These are phyloP conservation scores for Rhizopogon roseolus DNA, from an alignment of 768 basidiomycete genomes.

Conservation along the genomic window DNA sequence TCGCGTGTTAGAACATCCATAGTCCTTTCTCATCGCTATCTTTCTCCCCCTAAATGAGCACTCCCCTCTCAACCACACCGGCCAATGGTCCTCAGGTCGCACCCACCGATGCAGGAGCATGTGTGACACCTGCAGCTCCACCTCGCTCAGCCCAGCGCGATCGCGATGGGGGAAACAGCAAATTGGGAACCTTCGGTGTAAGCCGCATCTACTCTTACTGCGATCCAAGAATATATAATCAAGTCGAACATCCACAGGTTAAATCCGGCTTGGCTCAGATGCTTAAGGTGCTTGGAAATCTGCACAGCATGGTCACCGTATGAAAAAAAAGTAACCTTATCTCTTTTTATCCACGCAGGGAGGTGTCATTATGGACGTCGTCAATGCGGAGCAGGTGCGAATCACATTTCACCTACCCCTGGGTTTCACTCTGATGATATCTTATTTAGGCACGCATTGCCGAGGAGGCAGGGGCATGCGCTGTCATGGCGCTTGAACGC, in stretches of 20 bases:
- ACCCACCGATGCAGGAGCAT: too few species aligned
- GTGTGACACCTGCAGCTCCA: constrained; percentile 33
- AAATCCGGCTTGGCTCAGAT: constrained; percentile 96
- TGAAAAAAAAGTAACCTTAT: not conserved
- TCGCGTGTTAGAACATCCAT: not conserved
- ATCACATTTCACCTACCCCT: constrained; percentile 14
- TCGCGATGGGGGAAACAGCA: constrained; percentile 50
- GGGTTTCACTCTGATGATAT: constrained; percentile 4
- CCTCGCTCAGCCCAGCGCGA: constrained; percentile 47
- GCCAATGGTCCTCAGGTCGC: constrained; percentile 3
- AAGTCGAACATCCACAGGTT: constrained; percentile 44
- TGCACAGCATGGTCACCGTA: constrained; percentile 4
- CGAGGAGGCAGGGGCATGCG: constrained; percentile 95
- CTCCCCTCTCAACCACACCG: constrained; percentile 8
- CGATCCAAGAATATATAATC: not conserved
- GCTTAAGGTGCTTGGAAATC: constrained; percentile 64
- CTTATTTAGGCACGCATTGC: constrained; percentile 80
- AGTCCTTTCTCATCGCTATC: not conserved
- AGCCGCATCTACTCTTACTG: constrained; percentile 11
- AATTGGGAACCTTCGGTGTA: constrained; percentile 71
- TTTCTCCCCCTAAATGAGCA: constrained; percentile 5
- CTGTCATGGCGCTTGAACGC: constrained; percentile 95
- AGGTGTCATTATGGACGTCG: constrained; percentile 94
- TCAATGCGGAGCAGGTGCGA: constrained; percentile 65
- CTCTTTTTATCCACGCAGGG: constrained; percentile 38